These are phyloP conservation scores for Dictyostelium capitatum DNA, from an alignment of 78 protist genomes.

Conservation along the genomic window DNA sequence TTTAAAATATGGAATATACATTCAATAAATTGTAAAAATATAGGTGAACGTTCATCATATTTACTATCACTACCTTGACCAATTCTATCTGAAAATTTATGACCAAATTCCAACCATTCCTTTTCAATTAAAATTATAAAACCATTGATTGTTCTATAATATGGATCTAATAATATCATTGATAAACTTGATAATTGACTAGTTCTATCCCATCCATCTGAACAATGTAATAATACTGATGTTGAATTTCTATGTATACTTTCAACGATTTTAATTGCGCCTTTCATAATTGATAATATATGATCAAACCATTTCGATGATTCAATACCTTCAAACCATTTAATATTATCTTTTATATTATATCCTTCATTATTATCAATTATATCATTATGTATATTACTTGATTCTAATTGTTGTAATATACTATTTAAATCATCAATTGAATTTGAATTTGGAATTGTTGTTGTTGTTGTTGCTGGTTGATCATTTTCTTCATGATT, in stretches of 20 bases:
- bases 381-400: neutral
- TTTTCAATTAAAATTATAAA: slow-evolving; percentile 90
- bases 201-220: slow-evolving; percentile 98
- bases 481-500: neutral
- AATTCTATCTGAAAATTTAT: slow-evolving; percentile 83
- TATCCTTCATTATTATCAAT: slow-evolving; percentile 13
- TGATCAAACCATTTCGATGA: slow-evolving; percentile 64
- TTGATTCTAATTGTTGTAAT: neutral
- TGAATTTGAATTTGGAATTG: neutral
- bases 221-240: slow-evolving; percentile 92
- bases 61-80: neutral
- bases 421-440: neutral
- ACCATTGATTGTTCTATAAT: slow-evolving; percentile 91
- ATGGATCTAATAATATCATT: slow-evolving; percentile 89
- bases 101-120: slow-evolving; percentile 95
- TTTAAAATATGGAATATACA: slow-evolving; percentile 85
- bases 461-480: neutral
- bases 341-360: neutral
- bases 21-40: slow-evolving; percentile 95
- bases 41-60: slow-evolving; percentile 86
- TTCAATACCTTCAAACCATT: slow-evolving; percentile 63
- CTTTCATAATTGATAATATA: slow-evolving; percentile 31
- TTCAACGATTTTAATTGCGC: slow-evolving; percentile 23
- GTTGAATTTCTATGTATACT: slow-evolving; percentile 19
- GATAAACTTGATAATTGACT: slow-evolving; percentile 78